phyloP scores from a whole-genome alignment of 345 rosid genomes.

The Gossypium sturtianum region DNA sequence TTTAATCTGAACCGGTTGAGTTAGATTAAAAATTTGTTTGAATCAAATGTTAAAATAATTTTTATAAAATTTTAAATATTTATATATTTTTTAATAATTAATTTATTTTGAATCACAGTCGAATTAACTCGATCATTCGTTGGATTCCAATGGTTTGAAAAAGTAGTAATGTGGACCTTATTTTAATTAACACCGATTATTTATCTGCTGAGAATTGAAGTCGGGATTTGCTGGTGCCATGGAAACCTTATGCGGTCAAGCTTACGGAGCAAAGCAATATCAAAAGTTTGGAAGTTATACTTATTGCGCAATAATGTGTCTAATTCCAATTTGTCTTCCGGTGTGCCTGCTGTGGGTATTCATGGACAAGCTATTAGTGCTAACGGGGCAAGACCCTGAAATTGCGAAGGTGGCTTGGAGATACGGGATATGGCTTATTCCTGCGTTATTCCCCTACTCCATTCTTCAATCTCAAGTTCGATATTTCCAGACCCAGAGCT shows the following conservation, averaged over 20 bases:
- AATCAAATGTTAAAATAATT: too few species aligned
- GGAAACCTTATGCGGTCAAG: conserved; percentile 64
- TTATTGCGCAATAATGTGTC: conserved; percentile 28
- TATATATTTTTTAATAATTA: too few species aligned
- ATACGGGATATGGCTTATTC: conserved; percentile 41
- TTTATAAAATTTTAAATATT: too few species aligned
- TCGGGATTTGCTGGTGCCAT: conserved; percentile 3
- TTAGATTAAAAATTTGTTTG: too few species aligned
- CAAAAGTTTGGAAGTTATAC: conserved; percentile 37
- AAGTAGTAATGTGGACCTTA: too few species aligned
- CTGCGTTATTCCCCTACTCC: conserved; percentile 29
- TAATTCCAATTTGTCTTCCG: conserved; percentile 29
- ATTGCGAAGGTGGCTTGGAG: conserved; percentile 36
- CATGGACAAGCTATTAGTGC: conserved; percentile 16
- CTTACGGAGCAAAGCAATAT: conserved; percentile 55
- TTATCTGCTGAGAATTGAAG: neutral
- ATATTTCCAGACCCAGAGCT: conserved; percentile 42
- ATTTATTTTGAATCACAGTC: too few species aligned
- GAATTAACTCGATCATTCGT: too few species aligned
- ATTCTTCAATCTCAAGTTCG: conserved; percentile 37
- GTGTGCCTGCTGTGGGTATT: conserved; percentile 28
- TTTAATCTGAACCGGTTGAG: too few species aligned
- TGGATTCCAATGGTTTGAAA: too few species aligned
- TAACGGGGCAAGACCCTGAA: conserved; percentile 33
- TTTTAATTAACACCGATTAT: neutral